Evolutionary conservation across 257 asterid genomes (phyloP).

Genomic region (Echium plantagineum): DNA sequence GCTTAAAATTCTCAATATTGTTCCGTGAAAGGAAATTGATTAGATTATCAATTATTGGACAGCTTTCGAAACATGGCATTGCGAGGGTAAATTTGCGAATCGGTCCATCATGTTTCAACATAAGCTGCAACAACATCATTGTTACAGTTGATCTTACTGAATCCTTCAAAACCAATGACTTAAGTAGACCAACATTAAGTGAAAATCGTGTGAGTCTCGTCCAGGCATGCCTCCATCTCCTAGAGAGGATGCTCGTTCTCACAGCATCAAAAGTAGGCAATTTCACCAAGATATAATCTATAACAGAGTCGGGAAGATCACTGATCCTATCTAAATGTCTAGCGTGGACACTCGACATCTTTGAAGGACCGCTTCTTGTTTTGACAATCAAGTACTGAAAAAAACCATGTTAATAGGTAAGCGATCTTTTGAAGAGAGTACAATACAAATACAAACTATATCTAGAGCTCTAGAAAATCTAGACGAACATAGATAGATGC

Average conservation of each 20-base stretch:
- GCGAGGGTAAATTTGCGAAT: conserved; percentile 13
- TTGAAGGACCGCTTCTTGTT: no score
- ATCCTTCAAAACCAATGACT: background rate
- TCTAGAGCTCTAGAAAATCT: no score
- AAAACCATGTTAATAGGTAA: no score
- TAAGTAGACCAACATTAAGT: background rate
- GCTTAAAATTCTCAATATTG: no score
- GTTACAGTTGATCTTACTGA: background rate
- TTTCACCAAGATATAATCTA: background rate
- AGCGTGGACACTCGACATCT: no score
- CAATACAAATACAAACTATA: no score
- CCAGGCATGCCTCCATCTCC: background rate
- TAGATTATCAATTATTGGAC: conserved; percentile 12
- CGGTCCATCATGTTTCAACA: conserved; percentile 9
- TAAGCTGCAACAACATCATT: conserved; percentile 3
- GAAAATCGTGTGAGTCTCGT: background rate
- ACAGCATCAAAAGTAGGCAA: background rate
- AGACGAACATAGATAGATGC: no score
- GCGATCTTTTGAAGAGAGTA: no score
- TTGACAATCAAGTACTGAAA: no score
- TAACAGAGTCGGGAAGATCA: background rate
- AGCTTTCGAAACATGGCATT: conserved; percentile 5
- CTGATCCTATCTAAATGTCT: background rate
- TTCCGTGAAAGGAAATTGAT: conserved; percentile 9
- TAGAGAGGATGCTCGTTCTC: background rate